These are phyloP conservation scores for Aspergillus pseudoviridinutans DNA, from an alignment of 2,329 filamentous ascomycete species.

Conservation along the genomic window DNA sequence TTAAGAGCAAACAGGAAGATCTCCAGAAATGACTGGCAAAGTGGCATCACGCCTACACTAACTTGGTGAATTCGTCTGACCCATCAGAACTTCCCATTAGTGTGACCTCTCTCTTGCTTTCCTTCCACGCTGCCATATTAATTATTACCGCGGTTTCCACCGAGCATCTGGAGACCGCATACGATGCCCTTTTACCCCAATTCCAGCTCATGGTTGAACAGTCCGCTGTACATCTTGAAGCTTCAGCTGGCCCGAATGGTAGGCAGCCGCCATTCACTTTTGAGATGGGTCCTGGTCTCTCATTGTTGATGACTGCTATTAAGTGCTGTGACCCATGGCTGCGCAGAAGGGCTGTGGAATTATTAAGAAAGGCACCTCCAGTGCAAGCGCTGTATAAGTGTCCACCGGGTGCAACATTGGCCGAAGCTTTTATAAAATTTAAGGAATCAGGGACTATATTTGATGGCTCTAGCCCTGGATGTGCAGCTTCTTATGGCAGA, in stretches of 20 bases:
- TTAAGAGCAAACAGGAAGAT: background rate
- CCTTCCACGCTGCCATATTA: conserved; percentile 1
- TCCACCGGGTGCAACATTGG: background rate
- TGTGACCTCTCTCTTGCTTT: background rate
- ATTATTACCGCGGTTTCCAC: background rate
- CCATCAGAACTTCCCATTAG: background rate
- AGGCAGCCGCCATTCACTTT: conserved; percentile 10
- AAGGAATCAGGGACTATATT: background rate
- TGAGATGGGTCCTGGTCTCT: conserved; percentile 2
- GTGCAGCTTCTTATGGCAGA: background rate
- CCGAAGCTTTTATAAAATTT: background rate
- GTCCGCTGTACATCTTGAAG: background rate
- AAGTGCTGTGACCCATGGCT: conserved; percentile 4
- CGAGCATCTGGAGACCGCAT: background rate
- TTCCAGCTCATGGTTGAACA: conserved; percentile 8
- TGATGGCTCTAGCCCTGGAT: background rate
- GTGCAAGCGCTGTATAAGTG: conserved; percentile 8
- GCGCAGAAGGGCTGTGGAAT: background rate
- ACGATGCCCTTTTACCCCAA: background rate
- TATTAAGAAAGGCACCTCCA: conserved; percentile 3
- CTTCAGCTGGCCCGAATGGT: conserved; percentile 2
- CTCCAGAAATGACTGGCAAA: background rate
- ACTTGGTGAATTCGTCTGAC: background rate
- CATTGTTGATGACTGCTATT: conserved; percentile 4
- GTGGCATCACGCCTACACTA: conserved; percentile 2